Conservation (phyloP, 495 filamentous ascomycete genomes). For the Penicillium bialowiezense region DNA sequence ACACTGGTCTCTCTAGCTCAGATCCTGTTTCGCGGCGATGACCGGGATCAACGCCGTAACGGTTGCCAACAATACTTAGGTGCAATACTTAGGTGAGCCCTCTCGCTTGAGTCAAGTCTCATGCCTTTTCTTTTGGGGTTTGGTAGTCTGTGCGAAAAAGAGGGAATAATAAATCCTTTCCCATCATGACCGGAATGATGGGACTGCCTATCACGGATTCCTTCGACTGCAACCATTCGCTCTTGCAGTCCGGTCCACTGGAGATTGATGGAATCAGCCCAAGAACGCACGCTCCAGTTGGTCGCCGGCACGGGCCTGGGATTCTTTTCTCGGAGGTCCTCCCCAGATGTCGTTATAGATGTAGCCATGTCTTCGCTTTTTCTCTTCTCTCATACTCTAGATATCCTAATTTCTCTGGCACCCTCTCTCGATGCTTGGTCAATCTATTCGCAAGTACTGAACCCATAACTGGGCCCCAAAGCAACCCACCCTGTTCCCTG, state of each 20-base stretch:
- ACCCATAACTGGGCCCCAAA: neutral
- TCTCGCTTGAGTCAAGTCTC: neutral
- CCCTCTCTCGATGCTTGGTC: neutral
- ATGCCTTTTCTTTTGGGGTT: neutral
- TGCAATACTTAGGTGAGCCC: neutral
- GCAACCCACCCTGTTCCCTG: neutral
- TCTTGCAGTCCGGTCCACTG: conserved; percentile 13
- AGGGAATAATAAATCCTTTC: neutral
- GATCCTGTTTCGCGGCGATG: neutral
- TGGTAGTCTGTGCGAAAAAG: conserved; percentile 3
- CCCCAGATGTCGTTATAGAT: conserved; percentile 4
- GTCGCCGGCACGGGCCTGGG: conserved; percentile 8
- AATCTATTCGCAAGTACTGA: neutral
- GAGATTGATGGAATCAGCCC: conserved; percentile 17
- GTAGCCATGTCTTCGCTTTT: neutral
- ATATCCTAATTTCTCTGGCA: neutral
- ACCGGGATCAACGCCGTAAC: too few species aligned
- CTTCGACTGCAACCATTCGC: neutral
- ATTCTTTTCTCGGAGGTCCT: neutral
- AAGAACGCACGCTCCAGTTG: conserved; percentile 18
- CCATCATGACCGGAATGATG: conserved; percentile 1
- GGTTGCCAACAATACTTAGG: neutral
- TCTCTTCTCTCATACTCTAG: neutral
- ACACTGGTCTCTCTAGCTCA: conserved; percentile 2
- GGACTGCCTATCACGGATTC: neutral